These are phyloP conservation scores for Xylaria hypoxylon DNA, from an alignment of 2,329 filamentous ascomycete species.

Conservation along the genomic window DNA sequence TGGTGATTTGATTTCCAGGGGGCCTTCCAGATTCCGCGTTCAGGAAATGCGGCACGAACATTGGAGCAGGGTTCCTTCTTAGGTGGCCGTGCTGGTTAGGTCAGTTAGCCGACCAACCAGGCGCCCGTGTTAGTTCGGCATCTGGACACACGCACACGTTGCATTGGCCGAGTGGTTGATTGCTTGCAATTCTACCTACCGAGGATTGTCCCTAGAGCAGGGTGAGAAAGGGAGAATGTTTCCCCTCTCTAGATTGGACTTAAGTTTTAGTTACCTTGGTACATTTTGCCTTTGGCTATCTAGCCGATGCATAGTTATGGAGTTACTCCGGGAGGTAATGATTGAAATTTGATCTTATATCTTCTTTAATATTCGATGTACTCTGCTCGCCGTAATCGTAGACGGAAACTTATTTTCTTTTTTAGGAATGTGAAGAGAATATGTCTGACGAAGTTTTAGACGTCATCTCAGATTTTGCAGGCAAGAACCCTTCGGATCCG, in stretches of 20 bases:
- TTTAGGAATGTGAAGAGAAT: too few relatives aligned
- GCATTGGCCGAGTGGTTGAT: slow-evolving; percentile 19
- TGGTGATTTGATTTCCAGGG: slow-evolving; percentile 14
- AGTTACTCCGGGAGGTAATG: slow-evolving; percentile 17
- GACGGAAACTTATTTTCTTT: too few relatives aligned
- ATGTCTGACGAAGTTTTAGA: too few relatives aligned
- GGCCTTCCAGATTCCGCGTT: slow-evolving; percentile 17
- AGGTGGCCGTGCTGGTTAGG: background rate
- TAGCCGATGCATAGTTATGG: slow-evolving; percentile 33
- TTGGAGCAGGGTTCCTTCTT: slow-evolving; percentile 3
- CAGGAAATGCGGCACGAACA: slow-evolving; percentile 18
- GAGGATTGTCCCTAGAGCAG: slow-evolving; percentile 5
- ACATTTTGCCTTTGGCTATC: slow-evolving; percentile 9
- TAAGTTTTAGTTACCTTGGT: slow-evolving; percentile 3
- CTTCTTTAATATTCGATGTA: background rate
- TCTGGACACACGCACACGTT: slow-evolving; percentile 6
- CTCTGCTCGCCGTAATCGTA: background rate
- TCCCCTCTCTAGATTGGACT: slow-evolving; percentile 7
- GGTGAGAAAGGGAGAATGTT: slow-evolving; percentile 25
- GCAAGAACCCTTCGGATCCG: too few relatives aligned
- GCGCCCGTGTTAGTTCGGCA: slow-evolving; percentile 1
- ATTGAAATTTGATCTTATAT: slow-evolving; percentile 7
- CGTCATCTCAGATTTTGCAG: too few relatives aligned
- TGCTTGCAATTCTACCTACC: slow-evolving; percentile 12
- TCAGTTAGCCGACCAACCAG: background rate